A percentile compares a stretch with the other conserved stretches of the same genome.
phyloP scores from a whole-genome alignment of 345 rosid species.

The Hibiscus syriacus region DNA sequence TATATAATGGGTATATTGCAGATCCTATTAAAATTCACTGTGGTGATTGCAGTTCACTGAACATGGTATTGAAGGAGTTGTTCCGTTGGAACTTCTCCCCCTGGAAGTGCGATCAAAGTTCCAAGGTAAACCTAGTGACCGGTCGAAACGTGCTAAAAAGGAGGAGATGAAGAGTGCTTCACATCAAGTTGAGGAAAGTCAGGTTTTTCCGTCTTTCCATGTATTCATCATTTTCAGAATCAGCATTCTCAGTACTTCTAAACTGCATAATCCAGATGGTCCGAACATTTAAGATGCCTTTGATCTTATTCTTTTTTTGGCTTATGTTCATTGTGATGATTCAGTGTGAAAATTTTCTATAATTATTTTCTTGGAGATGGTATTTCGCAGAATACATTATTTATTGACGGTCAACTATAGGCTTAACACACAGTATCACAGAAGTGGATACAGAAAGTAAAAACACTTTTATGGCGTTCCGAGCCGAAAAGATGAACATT shows the following conservation, averaged over 20 bases:
- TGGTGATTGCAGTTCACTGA: constrained; percentile 72
- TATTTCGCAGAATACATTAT: background rate
- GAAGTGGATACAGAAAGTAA: background rate
- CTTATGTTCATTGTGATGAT: background rate
- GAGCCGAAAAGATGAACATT: background rate
- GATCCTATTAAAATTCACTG: constrained; percentile 3
- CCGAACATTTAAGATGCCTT: background rate
- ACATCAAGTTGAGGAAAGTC: constrained; percentile 59
- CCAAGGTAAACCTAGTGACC: constrained; percentile 81
- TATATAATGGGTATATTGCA: background rate
- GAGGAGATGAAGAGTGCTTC: constrained; percentile 57
- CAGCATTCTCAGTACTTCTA: background rate
- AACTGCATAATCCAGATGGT: background rate
- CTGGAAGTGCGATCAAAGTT: constrained; percentile 69
- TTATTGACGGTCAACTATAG: too few relatives aligned
- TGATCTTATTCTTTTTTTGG: background rate
- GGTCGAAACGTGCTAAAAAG: constrained; percentile 86
- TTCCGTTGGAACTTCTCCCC: constrained; percentile 81
- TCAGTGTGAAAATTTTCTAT: background rate
- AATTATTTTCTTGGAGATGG: background rate
- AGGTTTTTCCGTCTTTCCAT: constrained; percentile 28
- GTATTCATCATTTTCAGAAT: background rate
- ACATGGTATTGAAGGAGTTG: constrained; percentile 92
- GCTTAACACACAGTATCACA: too few relatives aligned
- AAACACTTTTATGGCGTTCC: background rate